Conservation (phyloP, 2,329 filamentous ascomycete species). For the Botrytis aclada region DNA sequence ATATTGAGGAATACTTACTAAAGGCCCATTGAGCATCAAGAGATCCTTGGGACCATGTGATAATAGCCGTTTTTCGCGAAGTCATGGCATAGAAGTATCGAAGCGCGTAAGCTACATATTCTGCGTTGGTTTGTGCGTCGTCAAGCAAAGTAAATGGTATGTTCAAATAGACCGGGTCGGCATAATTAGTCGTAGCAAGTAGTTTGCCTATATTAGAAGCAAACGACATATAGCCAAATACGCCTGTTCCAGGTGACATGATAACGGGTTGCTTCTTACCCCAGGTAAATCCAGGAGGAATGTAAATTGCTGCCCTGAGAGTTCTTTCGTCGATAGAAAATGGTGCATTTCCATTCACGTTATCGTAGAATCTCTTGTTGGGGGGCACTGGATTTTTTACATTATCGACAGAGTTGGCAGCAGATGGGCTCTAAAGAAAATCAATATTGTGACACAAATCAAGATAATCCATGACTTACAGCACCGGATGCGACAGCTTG, state of each 20-base stretch:
- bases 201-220: constrained; percentile 48
- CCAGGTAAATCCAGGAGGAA: constrained; percentile 48
- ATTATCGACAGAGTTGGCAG: not conserved
- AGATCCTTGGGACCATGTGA: constrained; percentile 56
- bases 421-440: not conserved
- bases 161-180: constrained; percentile 55
- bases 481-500: constrained; percentile 12
- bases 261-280: constrained; percentile 48
- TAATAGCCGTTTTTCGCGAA: constrained; percentile 42
- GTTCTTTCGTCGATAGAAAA: constrained; percentile 47
- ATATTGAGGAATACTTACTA: constrained; percentile 31
- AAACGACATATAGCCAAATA: constrained; percentile 43
- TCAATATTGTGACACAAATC: not conserved
- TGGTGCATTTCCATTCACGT: constrained; percentile 42
- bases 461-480: not conserved
- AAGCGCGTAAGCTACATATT: constrained; percentile 57
- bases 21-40: constrained; percentile 55
- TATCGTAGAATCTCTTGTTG: constrained; percentile 28
- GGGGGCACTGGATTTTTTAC: not conserved
- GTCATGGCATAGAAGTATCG: constrained; percentile 50
- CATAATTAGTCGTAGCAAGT: constrained; percentile 42
- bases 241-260: constrained; percentile 52
- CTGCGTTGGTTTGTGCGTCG: constrained; percentile 51
- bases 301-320: constrained; percentile 51
- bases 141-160: constrained; percentile 47